A percentile compares a stretch with the other conserved stretches of the same genome.
phyloP scores from a whole-genome alignment of 2,329 filamentous ascomycete genomes.

The Periconia digitata region DNA sequence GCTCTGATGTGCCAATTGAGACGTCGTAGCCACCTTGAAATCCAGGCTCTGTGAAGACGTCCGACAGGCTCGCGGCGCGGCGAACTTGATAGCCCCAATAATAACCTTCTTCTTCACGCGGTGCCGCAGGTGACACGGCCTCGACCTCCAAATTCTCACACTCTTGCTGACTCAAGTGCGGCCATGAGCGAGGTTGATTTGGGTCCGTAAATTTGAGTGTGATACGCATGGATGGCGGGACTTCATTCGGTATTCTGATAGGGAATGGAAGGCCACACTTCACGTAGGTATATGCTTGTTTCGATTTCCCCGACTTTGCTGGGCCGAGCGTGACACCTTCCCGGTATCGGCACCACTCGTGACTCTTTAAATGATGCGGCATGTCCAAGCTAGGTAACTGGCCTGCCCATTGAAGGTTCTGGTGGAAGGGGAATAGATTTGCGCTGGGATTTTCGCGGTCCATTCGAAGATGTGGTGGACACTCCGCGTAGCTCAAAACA shows the following conservation, averaged over 20 bases:
- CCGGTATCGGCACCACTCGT: conserved; percentile 78
- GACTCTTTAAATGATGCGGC: conserved; percentile 76
- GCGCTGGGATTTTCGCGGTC: conserved; percentile 52
- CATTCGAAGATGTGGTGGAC: conserved; percentile 70
- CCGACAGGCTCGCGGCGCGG: conserved; percentile 65
- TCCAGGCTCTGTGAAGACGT: conserved; percentile 74
- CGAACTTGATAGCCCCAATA: conserved; percentile 84
- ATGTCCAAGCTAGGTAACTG: conserved; percentile 77
- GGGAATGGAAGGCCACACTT: conserved; percentile 53
- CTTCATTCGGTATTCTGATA: conserved; percentile 57
- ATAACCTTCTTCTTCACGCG: conserved; percentile 75
- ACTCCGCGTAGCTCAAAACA: conserved; percentile 78
- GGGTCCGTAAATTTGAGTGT: conserved; percentile 66
- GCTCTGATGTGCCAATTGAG: conserved; percentile 81
- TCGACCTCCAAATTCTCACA: conserved; percentile 49
- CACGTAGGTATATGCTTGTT: conserved; percentile 42
- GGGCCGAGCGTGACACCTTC: conserved; percentile 68
- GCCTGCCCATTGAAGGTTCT: conserved; percentile 73
- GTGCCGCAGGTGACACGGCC: conserved; percentile 67
- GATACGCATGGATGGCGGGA: conserved; percentile 71
- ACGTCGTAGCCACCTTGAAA: conserved; percentile 80
- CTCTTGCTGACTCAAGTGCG: conserved; percentile 21
- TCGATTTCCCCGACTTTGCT: conserved; percentile 40
- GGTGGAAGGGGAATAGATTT: conserved; percentile 74
- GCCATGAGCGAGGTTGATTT: conserved; percentile 40